These are phyloP conservation scores for Penicillium hordei DNA, from an alignment of 2,329 filamentous ascomycete genomes.

Conservation along the genomic window DNA sequence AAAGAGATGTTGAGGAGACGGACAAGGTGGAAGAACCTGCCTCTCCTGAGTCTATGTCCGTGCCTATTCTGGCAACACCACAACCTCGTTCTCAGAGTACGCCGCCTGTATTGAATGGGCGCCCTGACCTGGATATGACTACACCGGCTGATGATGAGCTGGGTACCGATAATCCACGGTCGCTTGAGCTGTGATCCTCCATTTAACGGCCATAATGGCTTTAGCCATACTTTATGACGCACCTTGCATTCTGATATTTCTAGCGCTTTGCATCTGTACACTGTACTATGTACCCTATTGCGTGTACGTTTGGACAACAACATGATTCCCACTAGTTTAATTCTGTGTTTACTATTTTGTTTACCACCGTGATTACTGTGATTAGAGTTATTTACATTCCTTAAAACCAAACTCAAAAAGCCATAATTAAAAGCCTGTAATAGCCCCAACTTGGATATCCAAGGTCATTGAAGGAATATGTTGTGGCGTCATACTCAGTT, in stretches of 20 bases:
- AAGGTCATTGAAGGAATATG: slow-evolving; percentile 3
- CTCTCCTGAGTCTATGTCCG: slow-evolving; percentile 19
- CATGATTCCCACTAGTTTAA: slow-evolving; percentile 5
- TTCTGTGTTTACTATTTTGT: background rate
- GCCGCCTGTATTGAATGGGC: slow-evolving; percentile 30
- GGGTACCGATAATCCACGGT: slow-evolving; percentile 1
- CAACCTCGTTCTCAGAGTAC: slow-evolving; percentile 35
- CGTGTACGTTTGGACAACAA: background rate
- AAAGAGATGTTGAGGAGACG: slow-evolving; percentile 13
- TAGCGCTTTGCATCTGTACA: slow-evolving; percentile 9
- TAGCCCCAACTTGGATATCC: slow-evolving; percentile 3
- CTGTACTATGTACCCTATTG: slow-evolving; percentile 5
- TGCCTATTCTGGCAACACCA: slow-evolving; percentile 25
- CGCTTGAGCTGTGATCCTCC: slow-evolving; percentile 1
- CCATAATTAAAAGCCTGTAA: background rate
- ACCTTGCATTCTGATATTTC: slow-evolving; percentile 8
- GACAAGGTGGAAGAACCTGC: slow-evolving; percentile 19
- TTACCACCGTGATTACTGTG: background rate
- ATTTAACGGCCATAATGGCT: background rate
- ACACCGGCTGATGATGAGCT: background rate
- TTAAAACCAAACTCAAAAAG: background rate
- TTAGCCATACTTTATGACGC: slow-evolving; percentile 1
- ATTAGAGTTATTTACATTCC: background rate
- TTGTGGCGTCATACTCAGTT: slow-evolving; percentile 27
- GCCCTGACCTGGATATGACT: slow-evolving; percentile 9